Percentiles rank a stretch among this genome's conserved stretches.
These are phyloP conservation scores for Lithospermum erythrorhizon DNA, from an alignment of 257 asterid species.

Conservation along the genomic window DNA sequence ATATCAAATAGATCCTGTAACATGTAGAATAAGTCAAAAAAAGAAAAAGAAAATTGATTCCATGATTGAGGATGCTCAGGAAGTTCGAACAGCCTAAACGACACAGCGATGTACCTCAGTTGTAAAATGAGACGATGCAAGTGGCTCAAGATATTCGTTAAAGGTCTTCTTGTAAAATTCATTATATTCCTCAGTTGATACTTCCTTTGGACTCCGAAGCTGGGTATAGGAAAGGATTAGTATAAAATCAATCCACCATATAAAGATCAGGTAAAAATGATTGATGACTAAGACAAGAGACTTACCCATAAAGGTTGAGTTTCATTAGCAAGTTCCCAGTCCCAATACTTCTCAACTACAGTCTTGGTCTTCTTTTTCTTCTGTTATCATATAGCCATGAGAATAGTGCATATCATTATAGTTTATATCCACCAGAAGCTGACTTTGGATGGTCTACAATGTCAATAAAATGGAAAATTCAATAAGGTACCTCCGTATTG, in stretches of 20 bases:
- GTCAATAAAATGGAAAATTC: neutral
- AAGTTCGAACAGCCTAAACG: neutral
- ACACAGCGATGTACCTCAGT: slow-evolving; percentile 54
- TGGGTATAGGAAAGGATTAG: slow-evolving; percentile 26
- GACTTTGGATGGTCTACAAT: neutral
- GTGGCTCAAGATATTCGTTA: slow-evolving; percentile 85
- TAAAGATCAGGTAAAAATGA: slow-evolving; percentile 2
- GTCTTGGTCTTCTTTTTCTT: slow-evolving; percentile 94
- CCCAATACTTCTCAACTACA: slow-evolving; percentile 91
- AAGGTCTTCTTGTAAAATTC: slow-evolving; percentile 91
- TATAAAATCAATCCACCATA: neutral
- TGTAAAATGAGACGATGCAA: slow-evolving; percentile 93
- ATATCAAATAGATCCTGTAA: neutral
- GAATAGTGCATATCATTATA: slow-evolving; percentile 6
- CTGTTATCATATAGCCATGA: slow-evolving; percentile 27
- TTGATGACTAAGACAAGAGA: slow-evolving; percentile 6
- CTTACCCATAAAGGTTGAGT: slow-evolving; percentile 97
- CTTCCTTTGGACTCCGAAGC: slow-evolving; percentile 96
- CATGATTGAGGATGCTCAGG: neutral
- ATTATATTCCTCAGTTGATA: slow-evolving; percentile 77
- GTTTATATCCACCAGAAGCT: neutral
- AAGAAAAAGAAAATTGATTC: neutral
- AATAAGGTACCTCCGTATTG: slow-evolving; percentile 46
- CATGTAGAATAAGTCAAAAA: slow-evolving; percentile 7
- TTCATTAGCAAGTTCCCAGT: slow-evolving; percentile 94